A percentile compares a stretch with the other conserved stretches of the same genome.
phyloP scores from a whole-genome alignment of 352 stramenopile genomes.

The Phytophthora ramorum region DNA sequence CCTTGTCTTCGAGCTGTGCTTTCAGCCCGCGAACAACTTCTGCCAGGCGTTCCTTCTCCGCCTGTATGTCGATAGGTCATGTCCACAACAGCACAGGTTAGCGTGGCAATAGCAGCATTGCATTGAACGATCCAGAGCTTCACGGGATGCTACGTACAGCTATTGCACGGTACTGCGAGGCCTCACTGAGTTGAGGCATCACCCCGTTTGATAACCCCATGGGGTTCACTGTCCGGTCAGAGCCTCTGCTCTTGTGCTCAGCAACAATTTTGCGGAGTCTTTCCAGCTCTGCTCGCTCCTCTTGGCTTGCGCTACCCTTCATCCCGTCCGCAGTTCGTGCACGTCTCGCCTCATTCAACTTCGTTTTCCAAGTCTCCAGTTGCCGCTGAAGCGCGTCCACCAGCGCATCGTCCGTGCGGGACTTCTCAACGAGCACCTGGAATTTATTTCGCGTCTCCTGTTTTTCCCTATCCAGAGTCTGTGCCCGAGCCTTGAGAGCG shows the following conservation, averaged over 20 bases:
- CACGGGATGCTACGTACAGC: slow-evolving; percentile 38
- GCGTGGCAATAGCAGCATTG: background rate
- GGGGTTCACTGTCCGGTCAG: background rate
- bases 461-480: slow-evolving; percentile 82
- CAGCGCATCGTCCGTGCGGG: slow-evolving; percentile 78
- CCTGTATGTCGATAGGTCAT: slow-evolving; percentile 28
- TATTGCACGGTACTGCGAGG: slow-evolving; percentile 58
- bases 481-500: slow-evolving; percentile 62
- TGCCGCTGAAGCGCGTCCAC: slow-evolving; percentile 81
- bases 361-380: slow-evolving; percentile 68
- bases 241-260: slow-evolving; percentile 31
- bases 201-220: background rate
- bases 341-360: slow-evolving; percentile 61
- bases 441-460: slow-evolving; percentile 70
- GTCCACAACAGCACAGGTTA: background rate
- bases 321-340: slow-evolving; percentile 67
- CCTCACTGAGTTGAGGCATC: slow-evolving; percentile 60
- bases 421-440: slow-evolving; percentile 81
- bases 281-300: slow-evolving; percentile 62
- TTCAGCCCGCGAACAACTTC: slow-evolving; percentile 63
- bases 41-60: slow-evolving; percentile 70
- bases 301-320: slow-evolving; percentile 25
- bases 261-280: slow-evolving; percentile 42
- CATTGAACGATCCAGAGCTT: background rate
- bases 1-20: slow-evolving; percentile 66